phyloP scores from a whole-genome alignment of 371 early-diverging fungal genomes.

The Conidiobolus coronatus region DNA sequence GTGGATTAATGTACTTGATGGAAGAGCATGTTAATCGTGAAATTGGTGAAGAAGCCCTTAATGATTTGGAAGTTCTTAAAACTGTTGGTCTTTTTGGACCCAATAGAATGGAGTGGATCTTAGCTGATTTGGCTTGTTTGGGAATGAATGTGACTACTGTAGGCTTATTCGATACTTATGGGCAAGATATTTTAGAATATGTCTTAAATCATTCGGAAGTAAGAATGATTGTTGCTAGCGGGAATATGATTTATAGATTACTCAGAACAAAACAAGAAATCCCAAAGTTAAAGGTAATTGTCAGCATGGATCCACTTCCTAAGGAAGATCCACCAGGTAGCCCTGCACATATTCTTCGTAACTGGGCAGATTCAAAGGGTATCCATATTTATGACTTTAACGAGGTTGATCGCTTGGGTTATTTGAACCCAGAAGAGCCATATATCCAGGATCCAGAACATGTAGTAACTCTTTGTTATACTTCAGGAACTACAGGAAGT shows the following conservation, averaged over 20 bases:
- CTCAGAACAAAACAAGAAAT: conserved; percentile 24
- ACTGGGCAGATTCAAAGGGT: conserved; percentile 23
- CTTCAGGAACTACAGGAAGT: conserved; percentile 68
- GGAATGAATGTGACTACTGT: conserved; percentile 30
- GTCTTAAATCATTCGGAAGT: conserved; percentile 49
- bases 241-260: conserved; percentile 30
- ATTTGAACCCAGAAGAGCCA: conserved; percentile 12
- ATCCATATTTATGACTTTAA: conserved; percentile 23
- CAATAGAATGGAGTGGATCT: conserved; percentile 89
- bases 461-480: conserved; percentile 83
- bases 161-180: conserved; percentile 72
- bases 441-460: conserved; percentile 22
- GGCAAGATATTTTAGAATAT: conserved; percentile 42
- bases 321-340: conserved; percentile 10
- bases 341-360: conserved; percentile 14
- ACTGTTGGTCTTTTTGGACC: conserved; percentile 41
- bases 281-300: conserved; percentile 35
- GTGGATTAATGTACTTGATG: too few relatives aligned
- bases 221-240: conserved; percentile 35
- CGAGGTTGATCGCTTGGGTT: conserved; percentile 33
- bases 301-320: conserved; percentile 39
- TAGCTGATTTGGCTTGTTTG: conserved; percentile 24
- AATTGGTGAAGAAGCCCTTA: too few relatives aligned
- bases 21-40: too few relatives aligned
- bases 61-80: conserved; percentile 2